These are phyloP conservation scores for Rhizopus delemar DNA, from an alignment of 371 early-diverging fungal species.

Conservation along the genomic window DNA sequence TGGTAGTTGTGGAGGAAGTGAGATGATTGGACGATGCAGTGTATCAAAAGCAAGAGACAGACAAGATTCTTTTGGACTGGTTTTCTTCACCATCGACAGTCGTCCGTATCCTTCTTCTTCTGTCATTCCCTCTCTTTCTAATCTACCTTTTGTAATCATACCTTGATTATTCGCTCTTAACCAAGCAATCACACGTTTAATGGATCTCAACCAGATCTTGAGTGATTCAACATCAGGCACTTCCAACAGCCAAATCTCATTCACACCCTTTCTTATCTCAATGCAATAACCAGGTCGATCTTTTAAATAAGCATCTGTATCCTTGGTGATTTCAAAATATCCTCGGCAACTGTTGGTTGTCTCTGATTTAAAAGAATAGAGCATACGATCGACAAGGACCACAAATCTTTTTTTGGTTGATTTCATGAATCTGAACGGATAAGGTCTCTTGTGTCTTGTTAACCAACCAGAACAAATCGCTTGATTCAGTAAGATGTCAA, in stretches of 20 bases:
- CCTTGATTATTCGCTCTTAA: slow-evolving; percentile 8
- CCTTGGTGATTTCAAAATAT: slow-evolving; percentile 33
- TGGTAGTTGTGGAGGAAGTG: too few relatives aligned
- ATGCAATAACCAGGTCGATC: slow-evolving; percentile 37
- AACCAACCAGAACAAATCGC: slow-evolving; percentile 35
- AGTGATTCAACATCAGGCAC: slow-evolving; percentile 32
- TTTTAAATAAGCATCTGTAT: slow-evolving; percentile 38
- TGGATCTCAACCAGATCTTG: slow-evolving; percentile 36
- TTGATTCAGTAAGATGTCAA: slow-evolving; percentile 17
- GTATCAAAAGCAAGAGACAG: too few relatives aligned
- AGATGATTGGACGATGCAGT: too few relatives aligned
- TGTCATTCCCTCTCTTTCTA: background rate
- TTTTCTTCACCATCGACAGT: too few relatives aligned
- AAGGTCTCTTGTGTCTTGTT: slow-evolving; percentile 30
- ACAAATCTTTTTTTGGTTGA: slow-evolving; percentile 31
- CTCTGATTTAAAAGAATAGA: slow-evolving; percentile 39
- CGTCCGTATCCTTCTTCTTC: too few relatives aligned
- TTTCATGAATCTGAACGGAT: slow-evolving; percentile 38
- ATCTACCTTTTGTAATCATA: background rate
- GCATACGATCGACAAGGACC: slow-evolving; percentile 35
- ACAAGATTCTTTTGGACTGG: too few relatives aligned
- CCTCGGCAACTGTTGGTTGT: slow-evolving; percentile 26
- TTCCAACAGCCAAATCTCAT: slow-evolving; percentile 34
- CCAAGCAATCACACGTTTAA: slow-evolving; percentile 34
- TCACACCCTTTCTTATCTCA: slow-evolving; percentile 30